Conservation (phyloP, 257 asterid species). For the Solanum dulcamara region DNA sequence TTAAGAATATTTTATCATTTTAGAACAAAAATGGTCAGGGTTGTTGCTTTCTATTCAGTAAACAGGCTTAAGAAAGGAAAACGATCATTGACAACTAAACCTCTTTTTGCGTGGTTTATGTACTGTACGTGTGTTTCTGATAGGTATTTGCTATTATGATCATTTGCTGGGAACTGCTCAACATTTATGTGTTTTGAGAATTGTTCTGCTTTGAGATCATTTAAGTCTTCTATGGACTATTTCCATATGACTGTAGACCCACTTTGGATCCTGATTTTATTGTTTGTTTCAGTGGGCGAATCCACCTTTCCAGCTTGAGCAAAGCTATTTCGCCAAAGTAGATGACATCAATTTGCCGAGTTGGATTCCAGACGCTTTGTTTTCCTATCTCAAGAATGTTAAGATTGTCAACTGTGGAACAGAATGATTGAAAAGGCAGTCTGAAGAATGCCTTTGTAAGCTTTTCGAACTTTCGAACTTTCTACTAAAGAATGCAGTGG, state of each 20-base stretch:
- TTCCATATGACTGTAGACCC: too few relatives aligned
- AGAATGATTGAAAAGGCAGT: background rate
- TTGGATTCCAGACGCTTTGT: background rate
- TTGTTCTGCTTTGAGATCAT: background rate
- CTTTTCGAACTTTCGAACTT: background rate
- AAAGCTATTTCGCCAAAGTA: background rate
- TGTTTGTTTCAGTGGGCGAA: background rate
- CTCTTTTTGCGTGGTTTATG: background rate
- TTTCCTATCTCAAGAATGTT: background rate
- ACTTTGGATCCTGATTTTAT: background rate
- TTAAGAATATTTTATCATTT: background rate
- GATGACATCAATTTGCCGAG: background rate
- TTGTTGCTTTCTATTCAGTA: background rate
- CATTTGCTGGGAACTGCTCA: background rate
- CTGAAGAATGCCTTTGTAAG: background rate
- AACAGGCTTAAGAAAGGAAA: background rate
- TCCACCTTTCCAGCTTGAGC: background rate
- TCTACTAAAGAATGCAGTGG: background rate
- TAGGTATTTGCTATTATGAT: background rate
- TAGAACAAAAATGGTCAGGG: background rate
- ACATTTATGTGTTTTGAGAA: background rate
- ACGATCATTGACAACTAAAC: background rate
- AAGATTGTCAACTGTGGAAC: background rate
- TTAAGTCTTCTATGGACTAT: too few relatives aligned
- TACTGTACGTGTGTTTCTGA: background rate